phyloP scores from a whole-genome alignment of 1,139 yeast species.

The Pichia sp. region DNA sequence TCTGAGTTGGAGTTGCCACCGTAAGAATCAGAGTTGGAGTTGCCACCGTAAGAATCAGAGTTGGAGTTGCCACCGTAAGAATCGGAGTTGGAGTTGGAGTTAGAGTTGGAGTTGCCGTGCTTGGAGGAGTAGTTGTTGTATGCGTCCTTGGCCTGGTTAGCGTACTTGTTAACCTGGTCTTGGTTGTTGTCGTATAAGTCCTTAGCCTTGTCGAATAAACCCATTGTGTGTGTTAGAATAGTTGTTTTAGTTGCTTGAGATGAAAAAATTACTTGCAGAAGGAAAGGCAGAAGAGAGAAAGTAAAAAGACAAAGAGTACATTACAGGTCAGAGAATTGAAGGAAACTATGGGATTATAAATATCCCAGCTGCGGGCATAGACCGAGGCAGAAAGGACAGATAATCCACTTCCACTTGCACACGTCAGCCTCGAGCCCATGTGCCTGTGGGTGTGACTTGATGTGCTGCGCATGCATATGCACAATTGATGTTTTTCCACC shows the following conservation, averaged over 20 bases:
- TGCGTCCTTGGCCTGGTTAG: slow-evolving; percentile 24
- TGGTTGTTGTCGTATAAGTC: slow-evolving; percentile 25
- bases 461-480: background rate
- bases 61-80: slow-evolving; percentile 15
- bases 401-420: background rate
- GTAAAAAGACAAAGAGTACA: background rate
- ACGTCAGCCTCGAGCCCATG: background rate
- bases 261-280: background rate
- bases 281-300: background rate
- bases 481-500: background rate
- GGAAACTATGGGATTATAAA: background rate
- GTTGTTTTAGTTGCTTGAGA: background rate
- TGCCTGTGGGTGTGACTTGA: background rate
- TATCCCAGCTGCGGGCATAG: background rate
- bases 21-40: slow-evolving; percentile 8
- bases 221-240: slow-evolving; percentile 23
- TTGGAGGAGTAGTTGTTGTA: slow-evolving; percentile 16
- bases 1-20: slow-evolving; percentile 8
- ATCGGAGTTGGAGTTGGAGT: slow-evolving; percentile 8
- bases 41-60: slow-evolving; percentile 14
- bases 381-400: background rate
- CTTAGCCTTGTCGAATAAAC: slow-evolving; percentile 27
- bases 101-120: slow-evolving; percentile 1
- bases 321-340: background rate
- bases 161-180: slow-evolving; percentile 9